phyloP scores from a whole-genome alignment of 495 filamentous ascomycete genomes.

The Hypoxylon lenormandii region DNA sequence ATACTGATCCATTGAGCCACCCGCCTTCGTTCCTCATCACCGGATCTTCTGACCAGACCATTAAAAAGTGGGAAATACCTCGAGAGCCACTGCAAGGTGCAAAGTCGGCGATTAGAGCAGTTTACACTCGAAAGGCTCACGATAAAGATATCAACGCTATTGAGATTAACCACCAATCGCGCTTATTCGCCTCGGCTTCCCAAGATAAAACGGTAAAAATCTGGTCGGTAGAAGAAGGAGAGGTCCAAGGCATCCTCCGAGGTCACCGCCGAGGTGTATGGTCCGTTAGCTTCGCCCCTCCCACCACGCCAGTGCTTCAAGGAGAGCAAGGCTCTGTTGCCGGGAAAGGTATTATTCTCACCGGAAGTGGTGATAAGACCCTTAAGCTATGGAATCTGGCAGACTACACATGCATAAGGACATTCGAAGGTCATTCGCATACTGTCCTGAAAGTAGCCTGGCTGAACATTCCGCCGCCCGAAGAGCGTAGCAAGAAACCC shows the following conservation, averaged over 20 bases:
- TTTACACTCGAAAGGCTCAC: constrained; percentile 91
- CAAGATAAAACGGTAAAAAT: constrained; percentile 98
- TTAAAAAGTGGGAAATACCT: constrained; percentile 87
- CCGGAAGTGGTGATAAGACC: constrained; percentile 93
- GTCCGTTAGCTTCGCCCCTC: constrained; percentile 88
- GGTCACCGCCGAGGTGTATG: constrained; percentile 95
- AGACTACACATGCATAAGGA: constrained; percentile 92
- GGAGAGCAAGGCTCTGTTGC: constrained; percentile 73
- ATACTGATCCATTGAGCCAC: constrained; percentile 74
- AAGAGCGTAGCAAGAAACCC: constrained; percentile 62
- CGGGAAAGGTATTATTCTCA: constrained; percentile 81
- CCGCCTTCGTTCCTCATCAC: constrained; percentile 87
- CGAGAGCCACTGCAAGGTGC: constrained; percentile 57
- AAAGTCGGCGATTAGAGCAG: constrained; percentile 64
- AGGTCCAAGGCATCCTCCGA: constrained; percentile 85
- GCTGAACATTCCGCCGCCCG: constrained; percentile 72
- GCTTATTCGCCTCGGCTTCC: constrained; percentile 90
- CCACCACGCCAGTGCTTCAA: constrained; percentile 75
- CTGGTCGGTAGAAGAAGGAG: constrained; percentile 88
- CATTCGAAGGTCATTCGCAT: constrained; percentile 95
- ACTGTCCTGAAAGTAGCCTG: constrained; percentile 93
- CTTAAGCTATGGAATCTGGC: constrained; percentile 94
- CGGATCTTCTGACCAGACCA: constrained; percentile 91
- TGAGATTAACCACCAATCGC: constrained; percentile 74
- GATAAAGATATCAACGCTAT: constrained; percentile 99